A percentile compares a stretch with the other conserved stretches of the same genome.
phyloP scores from a whole-genome alignment of 1,284 basidiomycete genomes.

The Sporisorium scitamineum region DNA sequence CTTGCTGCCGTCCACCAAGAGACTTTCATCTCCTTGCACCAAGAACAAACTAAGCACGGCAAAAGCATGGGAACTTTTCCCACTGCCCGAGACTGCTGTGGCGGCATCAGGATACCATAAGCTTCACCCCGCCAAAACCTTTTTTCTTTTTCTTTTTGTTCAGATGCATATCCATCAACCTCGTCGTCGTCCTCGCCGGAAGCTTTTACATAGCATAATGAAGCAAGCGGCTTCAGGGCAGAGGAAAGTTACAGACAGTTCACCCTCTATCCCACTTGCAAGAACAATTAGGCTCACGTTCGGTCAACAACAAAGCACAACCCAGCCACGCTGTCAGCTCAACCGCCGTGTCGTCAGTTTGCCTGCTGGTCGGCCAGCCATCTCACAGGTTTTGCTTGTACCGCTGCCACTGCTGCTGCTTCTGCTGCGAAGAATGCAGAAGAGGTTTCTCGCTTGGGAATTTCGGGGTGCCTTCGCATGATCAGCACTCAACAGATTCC shows the following conservation, averaged over 20 bases:
- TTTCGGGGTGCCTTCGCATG: background rate
- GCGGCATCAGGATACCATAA: slow-evolving; percentile 4
- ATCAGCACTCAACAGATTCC: background rate
- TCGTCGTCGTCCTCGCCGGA: background rate
- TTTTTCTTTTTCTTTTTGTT: background rate
- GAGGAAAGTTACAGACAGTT: slow-evolving; percentile 2
- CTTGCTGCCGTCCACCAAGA: background rate
- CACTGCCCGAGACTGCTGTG: background rate
- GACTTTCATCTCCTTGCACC: slow-evolving; percentile 8
- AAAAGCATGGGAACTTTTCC: background rate
- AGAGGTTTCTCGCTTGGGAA: background rate
- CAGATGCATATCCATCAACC: background rate
- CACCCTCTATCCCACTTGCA: background rate
- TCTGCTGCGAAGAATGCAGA: background rate
- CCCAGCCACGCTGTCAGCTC: background rate
- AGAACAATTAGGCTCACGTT: slow-evolving; percentile 26
- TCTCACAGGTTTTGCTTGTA: background rate
- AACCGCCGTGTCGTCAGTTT: background rate
- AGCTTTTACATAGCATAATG: background rate
- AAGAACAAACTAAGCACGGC: background rate
- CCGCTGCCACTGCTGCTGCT: background rate
- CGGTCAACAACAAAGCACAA: slow-evolving; percentile 7
- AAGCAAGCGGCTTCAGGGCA: slow-evolving; percentile 13
- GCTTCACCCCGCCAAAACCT: slow-evolving; percentile 1
- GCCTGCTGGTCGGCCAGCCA: too few relatives aligned